phyloP scores from a whole-genome alignment of 441 rosid genomes.

The Hura crepitans region DNA sequence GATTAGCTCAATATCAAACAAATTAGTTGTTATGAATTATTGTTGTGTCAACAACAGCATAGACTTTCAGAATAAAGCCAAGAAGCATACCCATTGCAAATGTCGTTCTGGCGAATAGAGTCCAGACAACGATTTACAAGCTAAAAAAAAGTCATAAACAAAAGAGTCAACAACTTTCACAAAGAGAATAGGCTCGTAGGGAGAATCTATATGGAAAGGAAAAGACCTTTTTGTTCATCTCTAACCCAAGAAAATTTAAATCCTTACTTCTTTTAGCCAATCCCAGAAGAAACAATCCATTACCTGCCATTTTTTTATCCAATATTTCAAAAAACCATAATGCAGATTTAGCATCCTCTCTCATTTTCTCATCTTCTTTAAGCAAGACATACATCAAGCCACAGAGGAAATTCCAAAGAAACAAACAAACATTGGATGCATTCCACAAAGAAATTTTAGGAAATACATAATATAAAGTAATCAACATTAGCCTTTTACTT shows the following conservation, averaged over 20 bases:
- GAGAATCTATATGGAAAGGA: slow-evolving; percentile 9
- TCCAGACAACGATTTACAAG: slow-evolving; percentile 47
- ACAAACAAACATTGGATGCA: neutral
- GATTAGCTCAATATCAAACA: neutral
- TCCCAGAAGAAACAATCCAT: slow-evolving; percentile 56
- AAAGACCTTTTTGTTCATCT: slow-evolving; percentile 59
- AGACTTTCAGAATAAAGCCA: slow-evolving; percentile 10
- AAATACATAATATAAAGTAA: too few species aligned
- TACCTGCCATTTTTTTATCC: slow-evolving; percentile 41
- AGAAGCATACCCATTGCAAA: slow-evolving; percentile 49
- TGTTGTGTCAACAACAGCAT: neutral
- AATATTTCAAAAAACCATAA: slow-evolving; percentile 10
- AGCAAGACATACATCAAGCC: slow-evolving; percentile 2
- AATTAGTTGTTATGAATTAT: neutral
- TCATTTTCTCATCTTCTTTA: slow-evolving; percentile 6
- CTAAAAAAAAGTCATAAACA: slow-evolving; percentile 28
- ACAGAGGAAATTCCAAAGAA: neutral
- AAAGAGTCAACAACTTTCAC: slow-evolving; percentile 17
- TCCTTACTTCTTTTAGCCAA: slow-evolving; percentile 56
- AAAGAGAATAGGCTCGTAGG: slow-evolving; percentile 9
- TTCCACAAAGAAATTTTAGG: slow-evolving; percentile 7
- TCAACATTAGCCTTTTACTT: neutral
- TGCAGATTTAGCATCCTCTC: slow-evolving; percentile 1
- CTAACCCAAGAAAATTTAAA: slow-evolving; percentile 68
- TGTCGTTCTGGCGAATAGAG: slow-evolving; percentile 39